Percentiles rank a stretch among this genome's conserved stretches.
Conservation (phyloP, 2,329 filamentous ascomycete genomes). For the Aspergillus nomiae region DNA sequence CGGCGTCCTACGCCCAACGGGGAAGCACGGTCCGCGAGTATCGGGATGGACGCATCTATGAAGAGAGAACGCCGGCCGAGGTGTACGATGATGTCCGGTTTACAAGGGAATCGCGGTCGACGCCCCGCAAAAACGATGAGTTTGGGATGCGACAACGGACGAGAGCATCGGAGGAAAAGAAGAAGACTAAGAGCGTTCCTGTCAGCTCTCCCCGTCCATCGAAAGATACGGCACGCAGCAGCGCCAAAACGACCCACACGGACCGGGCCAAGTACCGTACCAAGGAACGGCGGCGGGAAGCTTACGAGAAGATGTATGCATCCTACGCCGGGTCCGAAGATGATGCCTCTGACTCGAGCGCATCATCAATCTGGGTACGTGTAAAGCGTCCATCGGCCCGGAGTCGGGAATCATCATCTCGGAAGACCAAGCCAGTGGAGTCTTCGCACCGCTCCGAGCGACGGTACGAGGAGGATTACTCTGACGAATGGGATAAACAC, state of each 20-base stretch:
- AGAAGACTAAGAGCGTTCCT: conserved; percentile 34
- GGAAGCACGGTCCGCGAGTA: conserved; percentile 36
- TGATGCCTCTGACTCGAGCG: conserved; percentile 36
- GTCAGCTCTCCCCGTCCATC: conserved; percentile 26
- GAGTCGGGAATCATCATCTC: conserved; percentile 25
- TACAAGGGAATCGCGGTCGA: conserved; percentile 40
- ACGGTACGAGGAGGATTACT: conserved; percentile 29
- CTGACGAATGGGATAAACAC: conserved; percentile 35
- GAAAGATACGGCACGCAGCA: conserved; percentile 37
- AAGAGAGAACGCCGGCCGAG: conserved; percentile 44
- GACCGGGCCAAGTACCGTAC: conserved; percentile 43
- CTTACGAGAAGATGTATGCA: conserved; percentile 40
- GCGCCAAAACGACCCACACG: conserved; percentile 32
- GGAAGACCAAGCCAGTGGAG: conserved; percentile 24
- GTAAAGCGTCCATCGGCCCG: conserved; percentile 25
- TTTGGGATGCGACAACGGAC: conserved; percentile 35
- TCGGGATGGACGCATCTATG: conserved; percentile 46
- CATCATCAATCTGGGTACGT: conserved; percentile 21
- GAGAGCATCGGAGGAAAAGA: conserved; percentile 41
- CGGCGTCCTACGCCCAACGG: conserved; percentile 21
- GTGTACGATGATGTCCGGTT: conserved; percentile 39
- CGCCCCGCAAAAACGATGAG: conserved; percentile 44
- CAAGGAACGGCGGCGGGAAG: conserved; percentile 45
- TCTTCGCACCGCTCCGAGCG: conserved; percentile 24
- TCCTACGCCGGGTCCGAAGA: conserved; percentile 36